Evolutionary conservation across 1,284 basidiomycete species (phyloP), one percentile per base, ranked within the genome.

Genomic region (Heterobasidion occidentale): DNA sequence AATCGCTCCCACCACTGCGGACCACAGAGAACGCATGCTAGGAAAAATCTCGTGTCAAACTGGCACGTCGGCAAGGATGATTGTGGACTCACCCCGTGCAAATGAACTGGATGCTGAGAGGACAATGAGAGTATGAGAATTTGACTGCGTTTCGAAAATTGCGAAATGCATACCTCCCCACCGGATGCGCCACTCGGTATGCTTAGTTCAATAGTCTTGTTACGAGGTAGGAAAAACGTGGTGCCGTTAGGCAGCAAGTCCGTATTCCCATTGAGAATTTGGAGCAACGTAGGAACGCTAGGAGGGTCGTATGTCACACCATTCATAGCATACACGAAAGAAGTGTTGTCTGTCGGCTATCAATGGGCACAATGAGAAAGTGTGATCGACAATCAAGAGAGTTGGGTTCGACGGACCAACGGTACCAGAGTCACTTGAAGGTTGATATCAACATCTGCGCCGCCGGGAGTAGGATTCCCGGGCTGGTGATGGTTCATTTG

Each of bases 91-190:
- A 53, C 52, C 0, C 73, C 74, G 57, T 75, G 73, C 56, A 74
- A 58, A 63, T 75, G 74, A 57, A 74, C 61, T 8, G 72, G 73
- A 56, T 75, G 73, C 56, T 68, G 54, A 9, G 33, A 15, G 48
- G 17, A 45, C 6, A 45, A 45, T 45, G 12, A 14, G 17, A 19
- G 2, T 15, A 15, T 15, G 20, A 15, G 9, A 7, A 14, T 15
- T 34, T 20, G 2, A 27, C 9, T 20, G 48, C 19, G 17, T 5
- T n/a, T 27, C 20, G 54, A 36, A 19, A 9, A 20, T 11, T 14
- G 19, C 7, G 35, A n/a, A 20, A 45, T 36, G 42, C 62, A 46
- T 35, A 66, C 61, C 34, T 64, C 64, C 17, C 62, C 61, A 36
- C 68, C 68, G 33, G 61, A 58, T 7, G 56, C 60, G 15, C 60